Evolutionary conservation across 2,329 filamentous ascomycete species (phyloP).

Genomic region (Fusarium gaditjirri): DNA sequence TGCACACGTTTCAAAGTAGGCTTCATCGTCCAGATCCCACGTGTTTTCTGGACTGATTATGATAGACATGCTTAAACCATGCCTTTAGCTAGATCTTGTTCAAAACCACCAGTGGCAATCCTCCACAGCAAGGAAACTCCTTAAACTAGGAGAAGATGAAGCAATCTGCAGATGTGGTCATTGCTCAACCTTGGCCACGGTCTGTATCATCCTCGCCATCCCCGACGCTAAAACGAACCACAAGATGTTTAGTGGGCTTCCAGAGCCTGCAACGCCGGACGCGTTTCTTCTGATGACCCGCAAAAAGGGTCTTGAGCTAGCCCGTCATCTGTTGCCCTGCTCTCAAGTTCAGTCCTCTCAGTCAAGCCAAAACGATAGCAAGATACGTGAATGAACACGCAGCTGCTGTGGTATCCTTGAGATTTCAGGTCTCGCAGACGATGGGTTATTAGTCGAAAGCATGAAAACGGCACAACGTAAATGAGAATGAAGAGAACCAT

Average conservation of each 20-base stretch:
- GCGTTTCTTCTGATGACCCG: constrained; percentile 36
- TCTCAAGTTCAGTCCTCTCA: constrained; percentile 11
- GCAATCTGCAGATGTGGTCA: constrained; percentile 38
- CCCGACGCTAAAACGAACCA: constrained; percentile 43
- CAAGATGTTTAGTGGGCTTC: constrained; percentile 31
- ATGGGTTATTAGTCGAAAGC: background rate
- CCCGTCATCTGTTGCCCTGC: constrained; percentile 29
- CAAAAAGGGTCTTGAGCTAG: constrained; percentile 33
- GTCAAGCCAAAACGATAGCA: constrained; percentile 11
- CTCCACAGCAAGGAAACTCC: constrained; percentile 27
- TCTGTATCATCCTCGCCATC: constrained; percentile 36
- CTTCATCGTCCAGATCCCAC: constrained; percentile 23
- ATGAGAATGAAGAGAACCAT: background rate
- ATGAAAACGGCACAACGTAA: constrained; percentile 22
- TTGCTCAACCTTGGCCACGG: constrained; percentile 21
- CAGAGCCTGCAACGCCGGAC: constrained; percentile 28
- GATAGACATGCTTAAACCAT: constrained; percentile 31
- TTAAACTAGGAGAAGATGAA: constrained; percentile 36
- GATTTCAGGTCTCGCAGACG: background rate
- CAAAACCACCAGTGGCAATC: constrained; percentile 28
- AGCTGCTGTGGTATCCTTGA: background rate
- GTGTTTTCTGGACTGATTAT: constrained; percentile 23
- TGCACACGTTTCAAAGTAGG: constrained; percentile 7
- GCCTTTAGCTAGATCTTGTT: constrained; percentile 29
- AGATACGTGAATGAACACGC: constrained; percentile 3